Evolutionary conservation across 1,139 yeast species (phyloP).

Genomic region (Saccharomyces hybrid): DNA sequence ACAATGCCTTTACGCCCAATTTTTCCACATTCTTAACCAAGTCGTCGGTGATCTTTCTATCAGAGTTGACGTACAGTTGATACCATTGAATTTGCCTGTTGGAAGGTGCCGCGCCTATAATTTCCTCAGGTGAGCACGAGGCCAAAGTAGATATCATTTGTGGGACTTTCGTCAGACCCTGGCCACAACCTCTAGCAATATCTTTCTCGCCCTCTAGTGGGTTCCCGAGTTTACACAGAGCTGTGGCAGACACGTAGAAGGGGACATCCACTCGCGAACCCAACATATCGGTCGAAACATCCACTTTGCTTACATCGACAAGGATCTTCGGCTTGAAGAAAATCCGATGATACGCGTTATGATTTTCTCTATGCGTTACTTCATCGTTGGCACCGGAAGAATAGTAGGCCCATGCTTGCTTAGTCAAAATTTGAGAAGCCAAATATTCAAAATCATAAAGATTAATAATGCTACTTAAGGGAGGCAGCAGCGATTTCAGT

Average conservation of each 20-base stretch:
- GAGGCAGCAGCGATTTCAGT: conserved; percentile 35
- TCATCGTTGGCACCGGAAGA: conserved; percentile 93
- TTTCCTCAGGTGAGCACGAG: conserved; percentile 69
- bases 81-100: conserved; percentile 65
- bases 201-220: conserved; percentile 70
- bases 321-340: conserved; percentile 78
- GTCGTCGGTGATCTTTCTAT: conserved; percentile 51
- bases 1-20: conserved; percentile 70
- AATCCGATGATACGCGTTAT: conserved; percentile 75
- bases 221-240: conserved; percentile 73
- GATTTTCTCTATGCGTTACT: conserved; percentile 81
- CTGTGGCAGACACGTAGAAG: conserved; percentile 73
- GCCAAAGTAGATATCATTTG: conserved; percentile 83
- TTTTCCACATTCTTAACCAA: conserved; percentile 66
- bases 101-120: conserved; percentile 47
- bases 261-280: conserved; percentile 53
- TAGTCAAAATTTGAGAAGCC: conserved; percentile 69
- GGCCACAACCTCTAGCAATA: conserved; percentile 63
- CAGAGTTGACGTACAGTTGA: conserved; percentile 78
- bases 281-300: conserved; percentile 47
- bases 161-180: conserved; percentile 52
- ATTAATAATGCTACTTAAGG: conserved; percentile 29
- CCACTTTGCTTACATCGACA: conserved; percentile 50
- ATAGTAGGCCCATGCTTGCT: conserved; percentile 86
- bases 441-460: conserved; percentile 58